Conservation (phyloP, 2,329 filamentous ascomycete species). For the Xylariaceae sp. region DNA sequence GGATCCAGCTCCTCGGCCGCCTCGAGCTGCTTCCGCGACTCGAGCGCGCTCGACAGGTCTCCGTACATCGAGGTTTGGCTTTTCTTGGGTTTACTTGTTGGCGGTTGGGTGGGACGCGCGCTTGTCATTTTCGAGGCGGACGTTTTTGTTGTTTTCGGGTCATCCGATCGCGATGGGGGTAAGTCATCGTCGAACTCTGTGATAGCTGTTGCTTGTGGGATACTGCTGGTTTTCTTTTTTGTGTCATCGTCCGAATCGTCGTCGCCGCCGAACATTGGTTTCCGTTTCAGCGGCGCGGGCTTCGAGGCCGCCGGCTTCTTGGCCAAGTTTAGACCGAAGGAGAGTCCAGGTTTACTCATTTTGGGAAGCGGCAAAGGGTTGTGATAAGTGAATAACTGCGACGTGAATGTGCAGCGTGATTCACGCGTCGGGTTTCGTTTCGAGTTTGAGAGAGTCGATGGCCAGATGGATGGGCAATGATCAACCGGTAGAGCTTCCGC, state of each 20-base stretch:
- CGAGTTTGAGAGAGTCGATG: neutral
- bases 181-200: constrained; percentile 51
- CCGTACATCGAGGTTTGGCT: constrained; percentile 46
- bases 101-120: constrained; percentile 33
- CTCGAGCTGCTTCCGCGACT: constrained; percentile 58
- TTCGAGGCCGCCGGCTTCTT: constrained; percentile 52
- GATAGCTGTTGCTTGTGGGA: constrained; percentile 48
- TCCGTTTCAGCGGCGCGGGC: constrained; percentile 45
- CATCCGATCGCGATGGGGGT: constrained; percentile 19
- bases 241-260: constrained; percentile 51
- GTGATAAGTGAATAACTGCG: neutral
- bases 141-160: constrained; percentile 29
- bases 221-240: constrained; percentile 26
- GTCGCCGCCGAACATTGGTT: constrained; percentile 53
- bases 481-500: too few relatives aligned
- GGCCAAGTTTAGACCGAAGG: constrained; percentile 54
- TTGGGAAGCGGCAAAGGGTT: neutral
- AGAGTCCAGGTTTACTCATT: constrained; percentile 37
- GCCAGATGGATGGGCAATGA: too few relatives aligned
- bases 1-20: constrained; percentile 63
- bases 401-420: neutral
- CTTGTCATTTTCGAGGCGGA: constrained; percentile 27
- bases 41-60: constrained; percentile 60
- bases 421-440: neutral
- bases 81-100: constrained; percentile 42